A percentile compares a stretch with the other conserved stretches of the same genome.
These are phyloP conservation scores for Emydomyces testavorans DNA, from an alignment of 2,329 filamentous ascomycete species.

Conservation along the genomic window DNA sequence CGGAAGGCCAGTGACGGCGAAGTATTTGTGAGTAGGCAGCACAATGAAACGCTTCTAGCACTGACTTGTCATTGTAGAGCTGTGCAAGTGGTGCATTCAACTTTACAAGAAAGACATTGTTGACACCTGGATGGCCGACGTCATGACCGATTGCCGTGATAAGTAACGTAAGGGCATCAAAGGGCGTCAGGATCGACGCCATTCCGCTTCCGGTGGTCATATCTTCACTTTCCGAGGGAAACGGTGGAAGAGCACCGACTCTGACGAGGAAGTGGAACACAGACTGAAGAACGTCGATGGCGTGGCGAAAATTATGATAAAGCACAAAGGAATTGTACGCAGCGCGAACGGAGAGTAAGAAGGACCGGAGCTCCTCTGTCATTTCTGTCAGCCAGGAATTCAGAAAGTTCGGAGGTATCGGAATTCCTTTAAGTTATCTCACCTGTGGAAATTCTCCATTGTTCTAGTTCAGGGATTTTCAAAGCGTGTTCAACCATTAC, in stretches of 20 bases:
- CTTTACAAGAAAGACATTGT: slow-evolving; percentile 89
- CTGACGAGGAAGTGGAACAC: slow-evolving; percentile 79
- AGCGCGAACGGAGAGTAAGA: slow-evolving; percentile 74
- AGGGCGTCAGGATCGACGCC: slow-evolving; percentile 64
- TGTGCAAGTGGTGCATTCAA: slow-evolving; percentile 88
- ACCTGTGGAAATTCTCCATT: slow-evolving; percentile 71
- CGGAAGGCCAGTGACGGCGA: slow-evolving; percentile 76
- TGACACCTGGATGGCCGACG: slow-evolving; percentile 93
- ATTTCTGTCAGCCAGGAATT: not conserved
- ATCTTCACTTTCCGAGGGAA: slow-evolving; percentile 36
- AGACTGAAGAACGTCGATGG: slow-evolving; percentile 89
- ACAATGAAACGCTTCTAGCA: slow-evolving; percentile 94
- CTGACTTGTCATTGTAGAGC: slow-evolving; percentile 92
- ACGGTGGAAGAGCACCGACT: slow-evolving; percentile 63
- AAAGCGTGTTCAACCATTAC: slow-evolving; percentile 86
- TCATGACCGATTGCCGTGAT: slow-evolving; percentile 97
- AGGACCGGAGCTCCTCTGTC: slow-evolving; percentile 67
- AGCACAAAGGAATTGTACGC: slow-evolving; percentile 96
- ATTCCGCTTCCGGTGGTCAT: slow-evolving; percentile 48
- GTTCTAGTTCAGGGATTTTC: slow-evolving; percentile 64
- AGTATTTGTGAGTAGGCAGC: slow-evolving; percentile 94
- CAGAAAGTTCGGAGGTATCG: too few species aligned
- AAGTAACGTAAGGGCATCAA: slow-evolving; percentile 78
- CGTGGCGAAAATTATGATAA: slow-evolving; percentile 97
- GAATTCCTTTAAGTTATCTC: slow-evolving; percentile 24